These are phyloP conservation scores for Solanum ahanhuiri DNA, from an alignment of 257 asterid genomes.

Conservation along the genomic window DNA sequence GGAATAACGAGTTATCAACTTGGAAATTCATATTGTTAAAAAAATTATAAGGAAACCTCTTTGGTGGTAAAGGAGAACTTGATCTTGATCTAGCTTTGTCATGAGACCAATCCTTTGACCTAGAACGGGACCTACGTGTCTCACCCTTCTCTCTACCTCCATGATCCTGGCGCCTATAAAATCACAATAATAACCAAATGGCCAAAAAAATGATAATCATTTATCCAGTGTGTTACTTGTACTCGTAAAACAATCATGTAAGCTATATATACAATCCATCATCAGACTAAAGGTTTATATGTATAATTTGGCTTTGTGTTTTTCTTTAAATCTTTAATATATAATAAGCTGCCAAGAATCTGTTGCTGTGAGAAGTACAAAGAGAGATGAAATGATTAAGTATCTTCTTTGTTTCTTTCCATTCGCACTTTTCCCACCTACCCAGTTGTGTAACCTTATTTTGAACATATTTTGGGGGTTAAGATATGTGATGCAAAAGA, in stretches of 20 bases:
- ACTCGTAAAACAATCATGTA: background rate
- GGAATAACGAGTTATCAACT: conserved; percentile 1
- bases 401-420: background rate
- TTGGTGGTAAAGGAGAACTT: conserved; percentile 13
- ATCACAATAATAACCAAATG: background rate
- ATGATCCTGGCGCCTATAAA: conserved; percentile 23
- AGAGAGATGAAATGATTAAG: background rate
- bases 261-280: background rate
- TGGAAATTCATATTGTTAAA: background rate
- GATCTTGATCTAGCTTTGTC: conserved; percentile 15
- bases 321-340: background rate
- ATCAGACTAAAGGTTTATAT: background rate
- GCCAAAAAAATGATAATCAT: background rate
- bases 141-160: conserved; percentile 28
- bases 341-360: background rate
- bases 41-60: conserved; percentile 10
- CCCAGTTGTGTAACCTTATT: background rate
- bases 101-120: conserved; percentile 27
- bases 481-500: background rate
- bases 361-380: background rate
- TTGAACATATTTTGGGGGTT: background rate
- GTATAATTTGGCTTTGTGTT: background rate
- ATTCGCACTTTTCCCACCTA: background rate
- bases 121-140: conserved; percentile 28
- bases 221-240: background rate